Evolutionary conservation across 257 asterid species (phyloP), one percentile per base, ranked within the genome.

Genomic region (Nicotiana sylvestris): DNA sequence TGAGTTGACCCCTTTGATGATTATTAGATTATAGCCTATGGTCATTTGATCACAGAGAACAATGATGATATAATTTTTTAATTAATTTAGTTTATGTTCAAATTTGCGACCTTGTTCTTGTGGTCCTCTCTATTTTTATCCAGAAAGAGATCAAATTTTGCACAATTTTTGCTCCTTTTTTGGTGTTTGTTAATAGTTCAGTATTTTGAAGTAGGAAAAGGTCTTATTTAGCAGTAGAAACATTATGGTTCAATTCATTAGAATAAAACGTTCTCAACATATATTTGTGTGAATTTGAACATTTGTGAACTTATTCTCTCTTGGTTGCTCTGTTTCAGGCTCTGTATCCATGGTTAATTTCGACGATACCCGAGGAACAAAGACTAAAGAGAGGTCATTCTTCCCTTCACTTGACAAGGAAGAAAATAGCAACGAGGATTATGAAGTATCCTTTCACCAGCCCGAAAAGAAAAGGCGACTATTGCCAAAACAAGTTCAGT

Each of bases 391-490:
- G 57, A 89, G 78, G 66, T 81, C 87, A 15, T 82, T 87, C 80
- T 85, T 84, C 76, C 16, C 84, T 1, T 84, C 88, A 61, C 62
- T 83, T 66, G 92, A 86, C 4, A 88, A 89, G 74, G 55, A 76
- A 62, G 95, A 85, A 5, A 87, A 33, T 35, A 87, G 80, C 82
- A 86, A 81, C 57, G 94, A 92, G 6, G 89, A 84, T 27, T 86
- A 58, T 6, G 92, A 92, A 6, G 81, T 46, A 25, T 87, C 87
- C 85, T 90, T 84, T 85, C 94, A 88, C 76, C 93, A 83, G 15
- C 90, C 93, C 46, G 95, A 86, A 87, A 95, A 92, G 88, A 95
- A 93, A 81, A 82, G 98, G 84, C 86, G 97, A 55, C 93, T 95
- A 9, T 35, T 84, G 8, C 83, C 90, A 1, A 86, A 91, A 72